Evolutionary conservation across 345 rosid genomes (phyloP), one percentile per base, ranked within the genome.

Genomic region (Brassica incana): DNA sequence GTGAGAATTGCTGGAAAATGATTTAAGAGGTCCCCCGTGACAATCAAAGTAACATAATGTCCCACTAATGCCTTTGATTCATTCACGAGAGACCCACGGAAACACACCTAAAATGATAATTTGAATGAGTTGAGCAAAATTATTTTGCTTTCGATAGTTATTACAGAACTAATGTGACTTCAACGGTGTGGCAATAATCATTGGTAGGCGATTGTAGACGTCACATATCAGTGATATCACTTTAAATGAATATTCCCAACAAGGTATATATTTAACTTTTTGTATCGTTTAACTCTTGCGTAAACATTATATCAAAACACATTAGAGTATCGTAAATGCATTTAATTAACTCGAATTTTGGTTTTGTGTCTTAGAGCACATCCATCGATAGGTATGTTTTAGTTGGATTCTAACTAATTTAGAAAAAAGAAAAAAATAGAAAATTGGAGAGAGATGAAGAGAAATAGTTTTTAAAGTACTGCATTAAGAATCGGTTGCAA

Each of bases 21-120:
- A 78, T 76, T 66, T 78, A 74, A 73, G 56, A 58, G 73, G 73
- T 68, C 61, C 58, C 85, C 62, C 85, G 80, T 87, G 86, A 76
- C 83, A 74, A 80, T 72, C 79, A 80, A 74, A 64, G 64, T 83
- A 62, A 72, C 59, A 68, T 20, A 79, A 73, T 75, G 76, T 71
- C 64, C 80, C 75, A 77, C 80, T 77, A 20, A 69, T 27, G 32
- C 50, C 68, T 67, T 81, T 61, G 65, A 72, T 58, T 58, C 67
- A 71, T 65, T 54, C 74, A 75, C 45, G 67, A 8, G 76, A 50
- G 30, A 78, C 67, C 71, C 56, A 43, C 54, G 15, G 18, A 32
- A 38, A 74, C 43, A 72, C 40, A 76, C 67, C 67, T 48, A 23
- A 15, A 59, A 45, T 65, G 9, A 69, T 64, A 14, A 69, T 63